Conservation (phyloP, 495 filamentous ascomycete genomes). For the Hamigera avellanea region DNA sequence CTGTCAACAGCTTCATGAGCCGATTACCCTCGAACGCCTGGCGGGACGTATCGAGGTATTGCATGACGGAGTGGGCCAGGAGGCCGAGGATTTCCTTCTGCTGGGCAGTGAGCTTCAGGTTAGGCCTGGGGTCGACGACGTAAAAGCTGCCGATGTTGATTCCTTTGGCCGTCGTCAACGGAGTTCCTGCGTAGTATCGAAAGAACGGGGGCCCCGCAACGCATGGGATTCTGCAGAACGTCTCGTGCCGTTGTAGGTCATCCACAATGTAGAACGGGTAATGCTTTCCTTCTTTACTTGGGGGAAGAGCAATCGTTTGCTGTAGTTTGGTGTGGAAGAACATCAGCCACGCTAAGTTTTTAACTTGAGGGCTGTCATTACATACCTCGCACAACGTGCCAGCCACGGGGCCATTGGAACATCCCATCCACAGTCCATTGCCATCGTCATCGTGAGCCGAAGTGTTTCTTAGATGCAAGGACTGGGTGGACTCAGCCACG, state of each 20-base stretch:
- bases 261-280: slow-evolving; percentile 8
- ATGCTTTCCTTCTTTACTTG: slow-evolving; percentile 1
- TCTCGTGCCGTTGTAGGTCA: slow-evolving; percentile 16
- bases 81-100: slow-evolving; percentile 16
- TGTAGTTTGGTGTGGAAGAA: not conserved
- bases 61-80: slow-evolving; percentile 42
- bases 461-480: slow-evolving; percentile 26
- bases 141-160: slow-evolving; percentile 15
- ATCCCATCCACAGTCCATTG: slow-evolving; percentile 37
- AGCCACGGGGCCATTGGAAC: slow-evolving; percentile 25
- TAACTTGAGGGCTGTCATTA: too few species aligned
- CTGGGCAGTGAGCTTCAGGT: slow-evolving; percentile 6
- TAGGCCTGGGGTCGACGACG: slow-evolving; percentile 13
- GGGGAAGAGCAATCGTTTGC: slow-evolving; percentile 1
- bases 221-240: slow-evolving; percentile 17
- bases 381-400: slow-evolving; percentile 28
- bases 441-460: slow-evolving; percentile 18
- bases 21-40: slow-evolving; percentile 35
- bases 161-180: slow-evolving; percentile 9
- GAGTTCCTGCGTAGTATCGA: slow-evolving; percentile 16
- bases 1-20: slow-evolving; percentile 37
- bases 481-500: slow-evolving; percentile 36
- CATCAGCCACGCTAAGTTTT: too few species aligned
- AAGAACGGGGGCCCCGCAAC: slow-evolving; percentile 15
- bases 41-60: slow-evolving; percentile 40